Percentiles rank a stretch among this genome's conserved stretches.
Evolutionary conservation across 352 stramenopile species (phyloP).

Genomic region (Pythium sp.): DNA sequence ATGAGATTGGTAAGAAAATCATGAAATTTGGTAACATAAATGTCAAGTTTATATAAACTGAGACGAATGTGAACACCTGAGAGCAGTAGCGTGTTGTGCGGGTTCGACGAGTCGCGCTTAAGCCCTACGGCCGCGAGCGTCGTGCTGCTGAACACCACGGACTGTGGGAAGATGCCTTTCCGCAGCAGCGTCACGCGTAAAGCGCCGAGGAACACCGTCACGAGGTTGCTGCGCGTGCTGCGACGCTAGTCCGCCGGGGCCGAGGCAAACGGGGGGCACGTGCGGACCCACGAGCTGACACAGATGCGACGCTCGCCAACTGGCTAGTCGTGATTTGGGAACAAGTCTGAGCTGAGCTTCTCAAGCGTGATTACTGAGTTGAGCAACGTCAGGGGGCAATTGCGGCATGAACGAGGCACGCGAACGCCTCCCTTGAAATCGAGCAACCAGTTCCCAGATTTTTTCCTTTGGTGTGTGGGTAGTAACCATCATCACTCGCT

Average conservation of each 20-base stretch:
- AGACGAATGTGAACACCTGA: too few species aligned
- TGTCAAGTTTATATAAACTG: too few species aligned
- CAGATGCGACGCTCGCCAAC: slow-evolving; percentile 69
- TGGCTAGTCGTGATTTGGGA: slow-evolving; percentile 71
- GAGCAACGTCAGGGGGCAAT: slow-evolving; percentile 86
- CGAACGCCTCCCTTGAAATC: slow-evolving; percentile 73
- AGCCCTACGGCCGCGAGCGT: too few species aligned
- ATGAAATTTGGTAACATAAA: too few species aligned
- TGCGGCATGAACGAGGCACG: slow-evolving; percentile 89
- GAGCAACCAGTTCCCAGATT: neutral
- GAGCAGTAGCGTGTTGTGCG: too few species aligned
- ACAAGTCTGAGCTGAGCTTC: slow-evolving; percentile 84
- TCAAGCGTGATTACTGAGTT: slow-evolving; percentile 92
- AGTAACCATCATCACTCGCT: slow-evolving; percentile 1
- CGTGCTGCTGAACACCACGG: too few species aligned
- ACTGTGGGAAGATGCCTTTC: too few species aligned
- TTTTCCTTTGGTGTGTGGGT: neutral
- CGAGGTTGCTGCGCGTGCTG: slow-evolving; percentile 35
- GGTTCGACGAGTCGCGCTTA: too few species aligned
- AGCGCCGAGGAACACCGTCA: too few species aligned
- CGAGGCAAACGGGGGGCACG: slow-evolving; percentile 92
- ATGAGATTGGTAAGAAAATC: too few species aligned
- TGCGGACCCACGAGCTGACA: slow-evolving; percentile 82
- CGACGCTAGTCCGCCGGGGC: slow-evolving; percentile 87
- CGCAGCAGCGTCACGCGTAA: too few species aligned